Base-by-base conservation (phyloP, 2,329 filamentous ascomycete species). In the Fulvia fulva region DNA sequence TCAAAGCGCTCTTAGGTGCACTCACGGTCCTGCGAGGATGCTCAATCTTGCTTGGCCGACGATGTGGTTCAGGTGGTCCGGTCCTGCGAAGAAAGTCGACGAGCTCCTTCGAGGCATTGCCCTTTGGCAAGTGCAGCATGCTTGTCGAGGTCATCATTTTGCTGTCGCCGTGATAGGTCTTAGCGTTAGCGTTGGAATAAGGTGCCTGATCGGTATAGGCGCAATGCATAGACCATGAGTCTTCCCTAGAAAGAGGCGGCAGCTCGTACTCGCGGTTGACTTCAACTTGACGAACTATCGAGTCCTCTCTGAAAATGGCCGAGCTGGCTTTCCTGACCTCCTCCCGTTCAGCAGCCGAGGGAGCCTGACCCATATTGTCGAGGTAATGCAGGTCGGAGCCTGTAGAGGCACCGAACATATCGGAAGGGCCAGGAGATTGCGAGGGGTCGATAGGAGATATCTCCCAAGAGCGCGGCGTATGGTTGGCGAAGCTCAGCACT, bases 11-110 rank as follows among this genome's bases (percentile, higher is more conserved):
- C 63, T 67, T 72, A 8, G 66, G 57, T n/a, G 62, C 64, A 22
- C 66, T 67, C 14, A 65, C 63, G 5, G 64, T 62, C 43, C 68
- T 60, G 28, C 58, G 61, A 14, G 66, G 63, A 43, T 60, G 65
- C 12, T 68, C 66, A 26, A 66, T 43, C 50, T 67, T 70, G 56
- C 64, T 70, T 7, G 69, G 68, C 28, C 64, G 62, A 28, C 68
- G 66, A 56, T 67, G 67, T 2, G 70, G 64, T 54, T 65, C 59
- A 45, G 60, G 62, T 1, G 74, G 74, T 21, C 71, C 73, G 5
- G 74, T 76, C 6, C 71, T 73, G 56, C 68, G 68, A 51, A 76
- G 59, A 54, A 76, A 76, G 49, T 68, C 72, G 14, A 72, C 72
- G 55, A 76, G 63, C 41, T 76, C 73, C 32, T 69, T 67, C 9